These are phyloP conservation scores for Cryptosporidium parvum DNA, from an alignment of 169 alveolate species.

Conservation along the genomic window DNA sequence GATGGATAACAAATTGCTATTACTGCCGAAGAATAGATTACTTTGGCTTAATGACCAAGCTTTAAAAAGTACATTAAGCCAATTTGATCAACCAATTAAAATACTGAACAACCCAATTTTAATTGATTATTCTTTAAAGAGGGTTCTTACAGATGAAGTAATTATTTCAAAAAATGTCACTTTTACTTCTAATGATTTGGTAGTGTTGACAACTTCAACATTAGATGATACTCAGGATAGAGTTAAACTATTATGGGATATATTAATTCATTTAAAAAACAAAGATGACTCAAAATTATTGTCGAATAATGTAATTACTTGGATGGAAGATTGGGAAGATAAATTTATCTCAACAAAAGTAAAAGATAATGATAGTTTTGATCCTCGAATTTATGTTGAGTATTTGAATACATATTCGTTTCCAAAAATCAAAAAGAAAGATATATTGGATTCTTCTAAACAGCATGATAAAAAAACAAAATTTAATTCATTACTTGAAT, in stretches of 20 bases:
- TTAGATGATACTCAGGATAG: constrained; percentile 7
- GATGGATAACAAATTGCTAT: constrained; percentile 23
- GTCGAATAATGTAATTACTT: not conserved
- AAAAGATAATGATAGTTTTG: constrained; percentile 8
- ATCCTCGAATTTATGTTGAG: constrained; percentile 12
- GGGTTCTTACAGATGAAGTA: constrained; percentile 44
- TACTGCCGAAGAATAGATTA: constrained; percentile 30
- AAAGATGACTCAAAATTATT: not conserved
- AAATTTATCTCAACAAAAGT: not conserved
- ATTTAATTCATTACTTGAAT: not conserved
- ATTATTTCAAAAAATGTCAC: not conserved
- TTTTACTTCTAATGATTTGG: constrained; percentile 19
- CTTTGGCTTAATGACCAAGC: constrained; percentile 17
- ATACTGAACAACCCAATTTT: constrained; percentile 24
- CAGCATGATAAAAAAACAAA: not conserved
- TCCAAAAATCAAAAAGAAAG: not conserved
- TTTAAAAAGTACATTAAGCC: not conserved
- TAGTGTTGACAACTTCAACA: constrained; percentile 29
- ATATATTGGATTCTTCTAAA: not conserved
- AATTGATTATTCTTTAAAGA: constrained; percentile 2
- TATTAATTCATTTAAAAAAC: constrained; percentile 11
- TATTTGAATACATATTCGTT: constrained; percentile 17
- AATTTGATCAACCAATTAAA: not conserved
- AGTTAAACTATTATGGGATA: constrained; percentile 46
- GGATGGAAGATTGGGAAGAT: constrained; percentile 38